Evolutionary conservation across 2,329 filamentous ascomycete genomes (phyloP).

Genomic region (Colletotrichum ledebouriae): DNA sequence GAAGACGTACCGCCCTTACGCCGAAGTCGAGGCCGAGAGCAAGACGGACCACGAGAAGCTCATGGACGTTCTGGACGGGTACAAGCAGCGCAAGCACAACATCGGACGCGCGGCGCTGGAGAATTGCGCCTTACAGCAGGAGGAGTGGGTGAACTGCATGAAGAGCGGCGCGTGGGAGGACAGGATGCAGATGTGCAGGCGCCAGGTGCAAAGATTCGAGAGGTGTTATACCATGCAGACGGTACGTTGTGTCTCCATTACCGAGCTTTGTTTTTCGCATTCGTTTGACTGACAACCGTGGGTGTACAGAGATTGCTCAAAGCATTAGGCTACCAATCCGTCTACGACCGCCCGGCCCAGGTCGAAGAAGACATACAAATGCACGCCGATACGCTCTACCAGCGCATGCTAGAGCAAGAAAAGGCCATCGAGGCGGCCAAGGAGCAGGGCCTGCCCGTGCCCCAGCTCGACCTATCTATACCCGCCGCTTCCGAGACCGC

Average conservation of each 20-base stretch:
- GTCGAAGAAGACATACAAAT: constrained; percentile 93
- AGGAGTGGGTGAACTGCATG: constrained; percentile 87
- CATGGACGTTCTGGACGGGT: constrained; percentile 82
- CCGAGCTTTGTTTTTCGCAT: too few species aligned
- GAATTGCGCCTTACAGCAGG: constrained; percentile 91
- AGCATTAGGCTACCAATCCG: constrained; percentile 86
- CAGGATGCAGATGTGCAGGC: constrained; percentile 83
- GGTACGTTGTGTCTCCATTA: constrained; percentile 55
- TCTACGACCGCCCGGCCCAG: constrained; percentile 72
- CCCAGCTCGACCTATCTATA: constrained; percentile 71
- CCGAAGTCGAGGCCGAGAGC: constrained; percentile 75
- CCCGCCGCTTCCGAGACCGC: constrained; percentile 47
- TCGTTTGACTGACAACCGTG: constrained; percentile 1
- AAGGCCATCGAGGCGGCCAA: constrained; percentile 77
- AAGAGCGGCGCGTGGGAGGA: constrained; percentile 76
- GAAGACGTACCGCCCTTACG: constrained; percentile 87
- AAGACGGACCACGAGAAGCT: constrained; percentile 86
- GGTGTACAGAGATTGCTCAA: constrained; percentile 81
- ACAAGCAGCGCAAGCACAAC: constrained; percentile 83
- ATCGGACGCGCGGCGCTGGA: constrained; percentile 89
- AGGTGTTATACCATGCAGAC: constrained; percentile 91
- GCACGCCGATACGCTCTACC: constrained; percentile 92
- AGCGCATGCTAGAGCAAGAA: constrained; percentile 88
- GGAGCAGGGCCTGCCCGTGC: constrained; percentile 68
- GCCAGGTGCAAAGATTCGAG: constrained; percentile 83